Conservation (phyloP, 2,329 filamentous ascomycete species). For the Ophiosphaerella korrae region DNA sequence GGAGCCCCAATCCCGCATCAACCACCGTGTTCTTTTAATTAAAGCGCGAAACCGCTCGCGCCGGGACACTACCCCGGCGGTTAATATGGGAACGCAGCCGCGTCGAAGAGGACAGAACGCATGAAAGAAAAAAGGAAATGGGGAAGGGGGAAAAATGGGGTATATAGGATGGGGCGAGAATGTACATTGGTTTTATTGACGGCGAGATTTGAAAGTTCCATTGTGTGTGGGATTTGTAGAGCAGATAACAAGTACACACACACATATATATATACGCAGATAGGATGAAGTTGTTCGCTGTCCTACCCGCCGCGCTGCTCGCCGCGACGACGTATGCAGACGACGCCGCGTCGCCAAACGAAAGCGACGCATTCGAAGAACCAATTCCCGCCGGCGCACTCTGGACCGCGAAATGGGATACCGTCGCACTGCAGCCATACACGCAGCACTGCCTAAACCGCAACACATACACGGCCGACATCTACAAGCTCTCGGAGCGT, state of each 20-base stretch:
- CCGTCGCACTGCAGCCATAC: constrained; percentile 26
- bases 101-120: constrained; percentile 24
- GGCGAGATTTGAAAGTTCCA: background rate
- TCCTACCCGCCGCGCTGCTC: constrained; percentile 32
- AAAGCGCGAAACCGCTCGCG: constrained; percentile 5
- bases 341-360: constrained; percentile 10
- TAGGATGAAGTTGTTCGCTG: constrained; percentile 28
- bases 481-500: constrained; percentile 37
- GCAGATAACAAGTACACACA: background rate
- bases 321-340: constrained; percentile 22
- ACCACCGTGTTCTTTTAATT: constrained; percentile 29
- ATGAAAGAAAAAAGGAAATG: background rate
- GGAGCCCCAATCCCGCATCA: background rate
- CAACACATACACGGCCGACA: constrained; percentile 28
- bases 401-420: constrained; percentile 39
- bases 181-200: background rate
- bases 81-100: constrained; percentile 21
- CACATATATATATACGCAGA: background rate
- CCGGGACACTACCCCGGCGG: constrained; percentile 4
- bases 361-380: constrained; percentile 17
- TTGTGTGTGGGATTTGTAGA: background rate
- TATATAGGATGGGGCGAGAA: constrained; percentile 3
- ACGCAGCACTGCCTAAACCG: constrained; percentile 23
- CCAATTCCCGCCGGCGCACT: constrained; percentile 37
- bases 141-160: background rate